A percentile compares a stretch with the other conserved stretches of the same genome.
Conservation (phyloP, 306 rosid genomes). For the Quercus wislizeni region DNA sequence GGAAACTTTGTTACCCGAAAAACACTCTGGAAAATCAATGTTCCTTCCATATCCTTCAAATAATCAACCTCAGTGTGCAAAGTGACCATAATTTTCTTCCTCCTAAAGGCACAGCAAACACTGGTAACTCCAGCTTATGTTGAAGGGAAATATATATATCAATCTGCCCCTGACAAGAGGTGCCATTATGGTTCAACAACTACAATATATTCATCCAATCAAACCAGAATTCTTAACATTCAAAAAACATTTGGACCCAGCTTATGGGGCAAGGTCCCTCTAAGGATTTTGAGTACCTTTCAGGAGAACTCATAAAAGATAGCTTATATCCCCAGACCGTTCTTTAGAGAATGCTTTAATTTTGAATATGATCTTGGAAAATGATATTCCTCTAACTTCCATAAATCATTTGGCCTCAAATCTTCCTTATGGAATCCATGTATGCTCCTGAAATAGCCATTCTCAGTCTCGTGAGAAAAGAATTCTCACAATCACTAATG, state of each 20-base stretch:
- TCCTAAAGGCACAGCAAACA: neutral
- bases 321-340: too few species aligned
- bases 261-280: neutral
- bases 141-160: neutral
- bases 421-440: constrained; percentile 46
- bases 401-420: constrained; percentile 12
- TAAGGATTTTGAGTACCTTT: neutral
- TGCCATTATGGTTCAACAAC: neutral
- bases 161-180: neutral
- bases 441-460: constrained; percentile 49
- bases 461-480: constrained; percentile 50
- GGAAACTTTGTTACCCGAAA: neutral
- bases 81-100: neutral
- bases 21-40: neutral
- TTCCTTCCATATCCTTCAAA: neutral
- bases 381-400: neutral
- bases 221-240: neutral
- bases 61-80: neutral
- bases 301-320: too few species aligned
- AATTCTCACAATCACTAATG: constrained; percentile 22
- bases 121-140: neutral
- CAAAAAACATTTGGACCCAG: neutral
- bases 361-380: too few species aligned
- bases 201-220: neutral
- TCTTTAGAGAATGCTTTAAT: too few species aligned